Conservation (phyloP, 768 basidiomycete genomes). For the Podaxis pistillaris region DNA sequence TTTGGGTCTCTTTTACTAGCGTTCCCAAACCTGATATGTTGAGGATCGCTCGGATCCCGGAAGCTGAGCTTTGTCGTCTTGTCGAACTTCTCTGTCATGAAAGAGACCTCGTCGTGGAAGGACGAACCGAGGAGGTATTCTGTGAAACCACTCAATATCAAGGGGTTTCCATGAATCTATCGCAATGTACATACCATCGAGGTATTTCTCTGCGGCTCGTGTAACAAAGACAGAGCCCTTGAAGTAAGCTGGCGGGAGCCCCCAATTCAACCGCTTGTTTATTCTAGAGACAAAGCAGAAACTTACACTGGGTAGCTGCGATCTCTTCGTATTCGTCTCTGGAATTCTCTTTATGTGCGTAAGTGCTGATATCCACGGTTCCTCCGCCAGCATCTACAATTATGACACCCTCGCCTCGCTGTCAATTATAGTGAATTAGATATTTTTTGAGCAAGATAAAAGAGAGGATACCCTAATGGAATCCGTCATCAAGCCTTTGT, state of each 20-base stretch:
- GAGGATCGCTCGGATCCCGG: constrained; percentile 34
- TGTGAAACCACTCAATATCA: constrained; percentile 15
- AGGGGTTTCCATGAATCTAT: background rate
- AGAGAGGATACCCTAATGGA: constrained; percentile 23
- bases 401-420: constrained; percentile 44
- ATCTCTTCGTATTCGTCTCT: constrained; percentile 37
- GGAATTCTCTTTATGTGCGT: constrained; percentile 29
- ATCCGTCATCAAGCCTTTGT: constrained; percentile 38
- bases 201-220: constrained; percentile 31
- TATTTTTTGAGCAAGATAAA: background rate
- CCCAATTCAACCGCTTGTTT: background rate
- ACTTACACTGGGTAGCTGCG: constrained; percentile 35
- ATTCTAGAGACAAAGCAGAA: background rate
- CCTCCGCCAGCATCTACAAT: constrained; percentile 61
- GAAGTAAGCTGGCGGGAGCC: constrained; percentile 32
- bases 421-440: background rate
- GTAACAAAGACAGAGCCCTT: constrained; percentile 46
- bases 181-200: constrained; percentile 29
- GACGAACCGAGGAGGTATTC: constrained; percentile 36
- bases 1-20: constrained; percentile 36
- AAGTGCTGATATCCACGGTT: constrained; percentile 56
- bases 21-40: constrained; percentile 48
- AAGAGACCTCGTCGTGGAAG: constrained; percentile 37
- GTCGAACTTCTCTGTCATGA: constrained; percentile 46
- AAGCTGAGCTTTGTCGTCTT: constrained; percentile 47